Base-by-base conservation (phyloP, 805 yeast species). In the Zygotorulaspora chibaensis region DNA sequence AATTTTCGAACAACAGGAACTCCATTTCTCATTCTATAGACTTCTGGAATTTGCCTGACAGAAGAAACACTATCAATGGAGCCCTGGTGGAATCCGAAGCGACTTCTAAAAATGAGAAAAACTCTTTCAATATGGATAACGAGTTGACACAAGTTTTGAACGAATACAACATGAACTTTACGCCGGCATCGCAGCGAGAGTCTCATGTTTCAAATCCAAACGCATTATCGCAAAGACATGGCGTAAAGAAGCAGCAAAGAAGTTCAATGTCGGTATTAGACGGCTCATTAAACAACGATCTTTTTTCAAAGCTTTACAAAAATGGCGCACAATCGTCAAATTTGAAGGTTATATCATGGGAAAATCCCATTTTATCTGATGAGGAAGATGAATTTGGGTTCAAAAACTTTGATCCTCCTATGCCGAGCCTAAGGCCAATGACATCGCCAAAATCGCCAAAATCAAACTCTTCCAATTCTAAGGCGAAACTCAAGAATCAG, bases 1-100 rank as follows among this genome's bases (percentile, higher is more conserved):
- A 40, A 15, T 27, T 47, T 11, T 38, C 54, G 1, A 44, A 48
- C 27, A 40, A 53, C 1, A 48, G 66, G 17, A 55, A 55, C n/a
- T 61, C 66, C 9, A 62, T 63, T 16, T 63, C 67, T 12, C 57
- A 61, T 34, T 44, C 51, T 16, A 44, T 57, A 9, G 63, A 63
- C 45, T 52, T 57, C 34, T 61, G 66, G 66, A 59, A 57, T 38
- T 36, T 58, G 39, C 46, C 58, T 15, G 49, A 46, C 10, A 25
- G 45, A n/a, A 34, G 45, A 23, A 42, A 42, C 38, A 45, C 40
- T 33, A 38, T 43, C 18, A 28, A 25, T 35, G 30, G 34, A n/a
- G 36, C 35, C 27, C 15, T 29, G 27, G 27, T 25, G n/a, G 43
- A 25, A 29, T 30, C 43, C 25, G 43, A 20, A 33, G 18, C 10